phyloP scores from a whole-genome alignment of 192 early-diverging fungal genomes.

The Podila verticillata region DNA sequence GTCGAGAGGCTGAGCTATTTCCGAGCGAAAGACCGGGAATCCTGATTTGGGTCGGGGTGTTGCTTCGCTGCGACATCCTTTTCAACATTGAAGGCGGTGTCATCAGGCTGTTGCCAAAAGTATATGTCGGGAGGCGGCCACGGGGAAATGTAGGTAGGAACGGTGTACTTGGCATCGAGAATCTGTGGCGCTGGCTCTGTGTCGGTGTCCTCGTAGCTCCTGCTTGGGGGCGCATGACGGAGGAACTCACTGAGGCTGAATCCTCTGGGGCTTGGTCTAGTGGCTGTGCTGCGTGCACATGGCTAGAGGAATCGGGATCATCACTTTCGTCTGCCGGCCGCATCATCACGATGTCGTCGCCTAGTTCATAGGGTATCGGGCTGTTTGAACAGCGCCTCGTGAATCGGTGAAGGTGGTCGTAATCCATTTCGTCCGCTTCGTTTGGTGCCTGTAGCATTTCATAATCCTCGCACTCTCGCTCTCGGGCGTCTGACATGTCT shows the following conservation, averaged over 20 bases:
- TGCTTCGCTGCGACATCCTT: slow-evolving; percentile 28
- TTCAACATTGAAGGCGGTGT: slow-evolving; percentile 40
- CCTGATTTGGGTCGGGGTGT: slow-evolving; percentile 26
- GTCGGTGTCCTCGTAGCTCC: slow-evolving; percentile 12
- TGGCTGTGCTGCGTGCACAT: neutral
- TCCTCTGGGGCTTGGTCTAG: neutral
- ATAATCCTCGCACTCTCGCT: slow-evolving; percentile 10
- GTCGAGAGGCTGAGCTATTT: slow-evolving; percentile 12
- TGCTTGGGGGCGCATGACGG: neutral
- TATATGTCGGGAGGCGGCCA: slow-evolving; percentile 24
- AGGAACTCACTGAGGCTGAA: neutral
- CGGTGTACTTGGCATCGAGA: slow-evolving; percentile 26
- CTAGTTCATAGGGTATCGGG: neutral
- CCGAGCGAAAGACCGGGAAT: slow-evolving; percentile 11
- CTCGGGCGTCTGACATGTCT: slow-evolving; percentile 6
- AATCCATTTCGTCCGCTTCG: neutral
- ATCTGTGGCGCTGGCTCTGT: slow-evolving; percentile 20
- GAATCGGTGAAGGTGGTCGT: neutral
- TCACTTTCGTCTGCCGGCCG: neutral
- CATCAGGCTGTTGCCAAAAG: slow-evolving; percentile 33
- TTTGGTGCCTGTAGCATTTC: neutral
- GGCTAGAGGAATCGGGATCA: neutral
- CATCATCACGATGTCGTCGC: neutral
- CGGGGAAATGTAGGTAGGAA: slow-evolving; percentile 39
- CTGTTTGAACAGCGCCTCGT: neutral